A percentile compares a stretch with the other conserved stretches of the same genome.
Evolutionary conservation across 768 basidiomycete genomes (phyloP).

Genomic region (Tylopilus felleus): DNA sequence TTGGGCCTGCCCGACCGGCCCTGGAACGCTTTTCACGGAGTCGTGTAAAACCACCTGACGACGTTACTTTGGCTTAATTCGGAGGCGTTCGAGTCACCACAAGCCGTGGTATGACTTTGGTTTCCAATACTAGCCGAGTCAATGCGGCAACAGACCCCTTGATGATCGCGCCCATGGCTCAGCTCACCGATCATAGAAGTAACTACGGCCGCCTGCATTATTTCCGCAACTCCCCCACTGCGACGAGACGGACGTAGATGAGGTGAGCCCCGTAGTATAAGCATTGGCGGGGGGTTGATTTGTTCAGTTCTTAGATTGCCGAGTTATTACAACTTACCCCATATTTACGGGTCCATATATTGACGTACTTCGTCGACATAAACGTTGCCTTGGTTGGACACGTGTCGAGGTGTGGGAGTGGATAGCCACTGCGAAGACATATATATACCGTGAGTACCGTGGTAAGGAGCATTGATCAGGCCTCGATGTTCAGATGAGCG

Average conservation of each 20-base stretch:
- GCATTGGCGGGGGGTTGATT: not conserved
- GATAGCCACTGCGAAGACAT: not conserved
- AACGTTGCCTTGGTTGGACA: not conserved
- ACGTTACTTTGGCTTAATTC: not conserved
- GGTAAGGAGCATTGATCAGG: not conserved
- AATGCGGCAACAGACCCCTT: not conserved
- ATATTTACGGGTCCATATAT: not conserved
- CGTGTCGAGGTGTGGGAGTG: no score
- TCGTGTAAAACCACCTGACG: not conserved
- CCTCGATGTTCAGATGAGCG: not conserved
- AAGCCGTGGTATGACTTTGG: not conserved
- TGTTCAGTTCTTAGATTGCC: not conserved
- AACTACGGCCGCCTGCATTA: not conserved
- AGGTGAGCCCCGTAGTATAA: not conserved
- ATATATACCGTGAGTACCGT: not conserved
- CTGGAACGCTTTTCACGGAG: not conserved
- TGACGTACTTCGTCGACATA: not conserved
- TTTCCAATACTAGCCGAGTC: not conserved
- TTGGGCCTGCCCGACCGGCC: not conserved
- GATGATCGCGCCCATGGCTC: not conserved
- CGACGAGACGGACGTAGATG: not conserved
- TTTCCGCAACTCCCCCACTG: not conserved
- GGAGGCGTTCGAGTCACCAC: not conserved
- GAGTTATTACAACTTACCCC: not conserved
- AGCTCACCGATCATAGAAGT: not conserved